Evolutionary conservation across 78 protist species (phyloP).

Genomic region (Dictyostelium discoideum): dicty_2.7 NC_007088.5:5139001-5139500

Average conservation of each 20-base stretch:
- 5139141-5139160: conserved; percentile 22
- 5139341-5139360: conserved; percentile 66
- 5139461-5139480: conserved; percentile 29
- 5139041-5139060: neutral
- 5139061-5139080: neutral
- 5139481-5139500: conserved; percentile 37
- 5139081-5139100: neutral
- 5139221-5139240: conserved; percentile 72
- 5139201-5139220: conserved; percentile 27
- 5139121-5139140: conserved; percentile 39
- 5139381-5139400: conserved; percentile 20
- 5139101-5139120: conserved; percentile 54
- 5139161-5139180: conserved; percentile 60
- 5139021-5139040: conserved; percentile 1
- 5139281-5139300: neutral
- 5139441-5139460: conserved; percentile 37
- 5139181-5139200: neutral
- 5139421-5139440: conserved; percentile 13
- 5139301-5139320: conserved; percentile 68
- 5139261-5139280: conserved; percentile 31
- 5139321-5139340: conserved; percentile 68
- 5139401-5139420: neutral
- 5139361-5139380: conserved; percentile 3
- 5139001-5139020: conserved; percentile 35
- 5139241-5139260: conserved; percentile 28